A percentile compares a stretch with the other conserved stretches of the same genome.
Evolutionary conservation across 75 land plant genomes (phyloP).

Genomic region (Ceratopteris richardii): DNA sequence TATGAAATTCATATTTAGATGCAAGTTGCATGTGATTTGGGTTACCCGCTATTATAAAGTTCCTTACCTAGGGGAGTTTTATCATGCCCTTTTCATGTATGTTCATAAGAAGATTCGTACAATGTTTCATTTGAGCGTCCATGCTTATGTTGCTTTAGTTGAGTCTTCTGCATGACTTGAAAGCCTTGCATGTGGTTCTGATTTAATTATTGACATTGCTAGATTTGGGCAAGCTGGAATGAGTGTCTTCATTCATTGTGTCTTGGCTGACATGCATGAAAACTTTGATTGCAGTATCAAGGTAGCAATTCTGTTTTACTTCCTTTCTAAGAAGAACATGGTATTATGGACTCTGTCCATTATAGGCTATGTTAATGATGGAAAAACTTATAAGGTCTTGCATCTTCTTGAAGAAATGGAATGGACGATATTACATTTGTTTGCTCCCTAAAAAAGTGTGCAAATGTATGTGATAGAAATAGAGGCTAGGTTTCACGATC

Average conservation of each 20-base stretch:
- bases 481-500: slow-evolving; percentile 20
- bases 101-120: too few relatives aligned
- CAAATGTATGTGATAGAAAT: slow-evolving; percentile 19
- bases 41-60: too few relatives aligned
- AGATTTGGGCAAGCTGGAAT: not conserved
- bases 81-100: too few relatives aligned
- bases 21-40: too few relatives aligned
- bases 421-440: slow-evolving; percentile 20
- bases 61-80: too few relatives aligned
- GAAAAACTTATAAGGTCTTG: slow-evolving; percentile 20
- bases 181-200: too few relatives aligned
- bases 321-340: slow-evolving; percentile 16
- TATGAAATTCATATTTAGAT: too few relatives aligned
- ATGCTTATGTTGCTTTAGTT: too few relatives aligned
- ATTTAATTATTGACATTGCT: too few relatives aligned
- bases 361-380: slow-evolving; percentile 20
- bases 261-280: slow-evolving; percentile 38
- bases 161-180: too few relatives aligned
- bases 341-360: slow-evolving; percentile 41
- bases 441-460: slow-evolving; percentile 26
- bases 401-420: slow-evolving; percentile 24
- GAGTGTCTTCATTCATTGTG: slow-evolving; percentile 25
- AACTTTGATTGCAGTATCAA: slow-evolving; percentile 27
- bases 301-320: slow-evolving; percentile 22
- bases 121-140: too few relatives aligned